These are phyloP conservation scores for Starmerella sp. DNA, from an alignment of 805 yeast species.

Conservation along the genomic window DNA sequence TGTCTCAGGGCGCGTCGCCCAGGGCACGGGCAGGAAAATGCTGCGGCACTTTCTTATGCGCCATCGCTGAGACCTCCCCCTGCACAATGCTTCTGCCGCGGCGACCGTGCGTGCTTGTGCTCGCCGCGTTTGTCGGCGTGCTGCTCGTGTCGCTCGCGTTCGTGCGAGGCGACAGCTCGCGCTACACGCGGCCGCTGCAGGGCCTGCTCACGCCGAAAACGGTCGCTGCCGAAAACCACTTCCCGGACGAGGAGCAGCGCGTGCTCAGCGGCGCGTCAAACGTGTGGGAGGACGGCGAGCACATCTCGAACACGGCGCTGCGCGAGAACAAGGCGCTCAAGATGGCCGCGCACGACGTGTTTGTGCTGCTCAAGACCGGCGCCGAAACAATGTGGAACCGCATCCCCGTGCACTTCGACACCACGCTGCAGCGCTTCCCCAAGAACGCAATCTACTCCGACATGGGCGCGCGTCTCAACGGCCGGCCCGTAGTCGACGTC, in stretches of 20 bases:
- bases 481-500: conserved; percentile 28
- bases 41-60: no score
- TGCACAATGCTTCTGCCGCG: neutral
- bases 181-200: neutral
- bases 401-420: conserved; percentile 29
- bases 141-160: neutral
- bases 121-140: neutral
- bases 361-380: conserved; percentile 32
- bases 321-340: neutral
- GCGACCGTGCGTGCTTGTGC: neutral
- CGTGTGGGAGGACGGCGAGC: conserved; percentile 1
- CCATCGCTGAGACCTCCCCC: no score
- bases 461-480: conserved; percentile 26
- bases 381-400: conserved; percentile 29
- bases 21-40: no score
- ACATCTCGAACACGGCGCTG: neutral
- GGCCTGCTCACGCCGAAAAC: neutral
- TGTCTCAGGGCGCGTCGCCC: no score
- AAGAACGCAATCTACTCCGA: conserved; percentile 31
- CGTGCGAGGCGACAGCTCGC: neutral
- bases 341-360: conserved; percentile 18
- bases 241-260: neutral
- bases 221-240: neutral
- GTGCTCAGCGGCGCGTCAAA: neutral
- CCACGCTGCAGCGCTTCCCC: conserved; percentile 28